phyloP scores from a whole-genome alignment of 148 eudicot species.

The Nyssa sinensis region DNA sequence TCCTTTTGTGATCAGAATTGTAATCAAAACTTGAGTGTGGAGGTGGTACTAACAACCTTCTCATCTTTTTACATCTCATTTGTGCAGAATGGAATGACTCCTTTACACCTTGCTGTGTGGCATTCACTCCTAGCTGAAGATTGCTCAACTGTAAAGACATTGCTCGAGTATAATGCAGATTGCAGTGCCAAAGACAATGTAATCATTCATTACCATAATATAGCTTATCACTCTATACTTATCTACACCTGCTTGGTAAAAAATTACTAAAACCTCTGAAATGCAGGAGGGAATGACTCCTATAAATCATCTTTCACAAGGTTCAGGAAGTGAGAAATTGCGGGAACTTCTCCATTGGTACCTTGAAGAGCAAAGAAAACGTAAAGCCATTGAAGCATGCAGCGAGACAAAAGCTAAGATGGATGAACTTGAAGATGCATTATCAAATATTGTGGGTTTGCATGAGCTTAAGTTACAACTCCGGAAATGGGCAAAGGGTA shows the following conservation, averaged over 20 bases:
- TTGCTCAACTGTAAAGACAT: conserved; percentile 70
- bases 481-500: conserved; percentile 96
- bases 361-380: conserved; percentile 82
- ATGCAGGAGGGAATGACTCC: conserved; percentile 89
- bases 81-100: conserved; percentile 97
- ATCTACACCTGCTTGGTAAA: conserved; percentile 3
- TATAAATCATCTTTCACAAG: conserved; percentile 71
- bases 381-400: conserved; percentile 87
- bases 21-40: background rate
- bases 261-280: conserved; percentile 8
- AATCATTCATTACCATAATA: background rate
- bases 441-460: conserved; percentile 74
- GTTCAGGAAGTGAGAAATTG: conserved; percentile 80
- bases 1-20: background rate
- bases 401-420: conserved; percentile 89
- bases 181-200: conserved; percentile 92
- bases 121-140: conserved; percentile 73
- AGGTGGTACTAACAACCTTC: background rate
- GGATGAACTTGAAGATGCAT: conserved; percentile 82
- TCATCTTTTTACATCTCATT: background rate
- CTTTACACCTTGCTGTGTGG: conserved; percentile 98
- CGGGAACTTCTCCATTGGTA: conserved; percentile 51
- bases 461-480: conserved; percentile 81
- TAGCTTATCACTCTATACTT: background rate
- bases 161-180: conserved; percentile 85